Conservation (phyloP, 176 grass and related monocot species). For the Paspalum notatum region DNA sequence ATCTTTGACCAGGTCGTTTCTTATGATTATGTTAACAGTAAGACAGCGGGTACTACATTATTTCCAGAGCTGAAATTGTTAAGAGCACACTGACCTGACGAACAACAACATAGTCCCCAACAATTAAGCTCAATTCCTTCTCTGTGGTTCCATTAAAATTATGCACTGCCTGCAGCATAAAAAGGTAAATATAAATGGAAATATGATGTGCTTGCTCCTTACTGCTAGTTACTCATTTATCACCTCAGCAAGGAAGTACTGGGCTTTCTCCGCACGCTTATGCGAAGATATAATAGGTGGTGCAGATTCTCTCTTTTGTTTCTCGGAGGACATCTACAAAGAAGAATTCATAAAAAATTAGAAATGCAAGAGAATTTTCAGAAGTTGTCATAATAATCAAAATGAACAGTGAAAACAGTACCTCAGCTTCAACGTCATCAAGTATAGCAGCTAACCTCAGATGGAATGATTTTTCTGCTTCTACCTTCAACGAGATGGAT, state of each 20-base stretch:
- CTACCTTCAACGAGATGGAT: constrained; percentile 71
- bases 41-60: neutral
- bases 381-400: constrained; percentile 36
- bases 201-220: neutral
- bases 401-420: constrained; percentile 41
- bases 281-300: constrained; percentile 70
- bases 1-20: constrained; percentile 2
- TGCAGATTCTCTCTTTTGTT: constrained; percentile 93
- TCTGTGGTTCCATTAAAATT: constrained; percentile 86
- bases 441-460: constrained; percentile 93
- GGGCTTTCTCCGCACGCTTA: constrained; percentile 86
- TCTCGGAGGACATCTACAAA: constrained; percentile 89
- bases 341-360: constrained; percentile 24
- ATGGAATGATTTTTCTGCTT: constrained; percentile 94
- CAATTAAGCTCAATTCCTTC: constrained; percentile 92
- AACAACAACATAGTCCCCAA: constrained; percentile 97
- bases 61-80: constrained; percentile 5
- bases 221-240: constrained; percentile 29
- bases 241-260: constrained; percentile 99
- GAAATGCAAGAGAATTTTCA: constrained; percentile 10
- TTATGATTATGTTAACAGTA: neutral
- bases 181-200: constrained; percentile 22
- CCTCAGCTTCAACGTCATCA: constrained; percentile 98
- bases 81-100: constrained; percentile 70
- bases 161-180: constrained; percentile 70